phyloP scores from a whole-genome alignment of 345 rosid species.

The Clausena lansium region DNA sequence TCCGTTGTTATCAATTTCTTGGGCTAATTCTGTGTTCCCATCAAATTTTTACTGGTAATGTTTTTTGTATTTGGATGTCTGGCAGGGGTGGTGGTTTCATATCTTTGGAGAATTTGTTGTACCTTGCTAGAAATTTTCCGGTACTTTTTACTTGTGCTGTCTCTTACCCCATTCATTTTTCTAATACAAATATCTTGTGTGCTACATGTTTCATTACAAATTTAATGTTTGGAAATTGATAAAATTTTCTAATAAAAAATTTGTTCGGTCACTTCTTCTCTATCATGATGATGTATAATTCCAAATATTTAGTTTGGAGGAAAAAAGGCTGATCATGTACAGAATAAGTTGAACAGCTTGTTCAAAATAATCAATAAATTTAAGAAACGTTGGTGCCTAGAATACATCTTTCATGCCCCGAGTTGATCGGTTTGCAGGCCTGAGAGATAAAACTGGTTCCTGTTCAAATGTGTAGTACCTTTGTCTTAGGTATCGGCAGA shows the following conservation, averaged over 20 bases:
- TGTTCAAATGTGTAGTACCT: not conserved
- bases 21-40: not conserved
- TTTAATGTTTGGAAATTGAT: not conserved
- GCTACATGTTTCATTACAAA: not conserved
- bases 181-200: not conserved
- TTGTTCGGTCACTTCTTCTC: not conserved
- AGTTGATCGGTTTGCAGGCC: not conserved
- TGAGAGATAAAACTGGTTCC: not conserved
- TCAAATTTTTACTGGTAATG: not conserved
- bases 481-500: not conserved
- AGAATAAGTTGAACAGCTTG: not conserved
- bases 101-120: constrained; percentile 93
- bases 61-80: constrained; percentile 17
- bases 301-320: not conserved
- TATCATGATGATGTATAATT: not conserved
- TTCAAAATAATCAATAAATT: not conserved
- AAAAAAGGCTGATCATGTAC: not conserved
- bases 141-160: constrained; percentile 33
- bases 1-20: constrained; percentile 8
- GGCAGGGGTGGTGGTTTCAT: constrained; percentile 99
- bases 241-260: not conserved
- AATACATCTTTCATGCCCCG: not conserved
- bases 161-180: not conserved
- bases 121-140: constrained; percentile 82
- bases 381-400: not conserved